A percentile compares a stretch with the other conserved stretches of the same genome.
Evolutionary conservation across 768 basidiomycete species (phyloP).

Genomic region (Boletus eberwhitei): DNA sequence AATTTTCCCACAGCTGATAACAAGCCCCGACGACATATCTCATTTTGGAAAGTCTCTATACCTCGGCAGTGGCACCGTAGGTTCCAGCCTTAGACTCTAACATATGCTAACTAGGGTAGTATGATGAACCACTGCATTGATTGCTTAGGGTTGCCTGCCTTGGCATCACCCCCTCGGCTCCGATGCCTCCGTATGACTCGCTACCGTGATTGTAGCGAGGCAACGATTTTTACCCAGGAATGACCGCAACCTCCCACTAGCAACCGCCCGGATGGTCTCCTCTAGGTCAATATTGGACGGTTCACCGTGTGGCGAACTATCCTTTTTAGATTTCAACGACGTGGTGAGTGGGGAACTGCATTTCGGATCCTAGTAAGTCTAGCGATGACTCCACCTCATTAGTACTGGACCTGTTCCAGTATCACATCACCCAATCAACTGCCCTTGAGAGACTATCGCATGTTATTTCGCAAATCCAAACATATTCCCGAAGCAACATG

Average conservation of each 20-base stretch:
- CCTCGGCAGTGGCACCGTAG: not conserved
- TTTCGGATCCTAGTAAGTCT: not conserved
- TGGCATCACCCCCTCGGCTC: not conserved
- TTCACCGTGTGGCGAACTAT: not conserved
- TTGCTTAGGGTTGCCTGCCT: no score
- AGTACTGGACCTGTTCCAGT: not conserved
- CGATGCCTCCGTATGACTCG: not conserved
- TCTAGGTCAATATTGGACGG: not conserved
- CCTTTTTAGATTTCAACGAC: conserved; percentile 7
- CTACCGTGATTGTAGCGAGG: not conserved
- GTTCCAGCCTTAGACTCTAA: not conserved
- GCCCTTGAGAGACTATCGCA: conserved; percentile 1
- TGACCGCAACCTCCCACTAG: not conserved
- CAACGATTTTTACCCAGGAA: not conserved
- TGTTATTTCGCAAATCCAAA: conserved; percentile 2
- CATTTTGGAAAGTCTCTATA: conserved; percentile 17
- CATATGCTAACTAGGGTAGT: not conserved
- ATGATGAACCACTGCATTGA: no score
- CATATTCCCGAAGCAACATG: not conserved
- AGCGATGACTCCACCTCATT: not conserved
- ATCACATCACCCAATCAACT: conserved; percentile 9
- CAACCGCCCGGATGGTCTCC: not conserved
- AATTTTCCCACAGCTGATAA: conserved; percentile 7
- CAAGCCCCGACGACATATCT: conserved; percentile 20
- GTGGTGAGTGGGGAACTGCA: conserved; percentile 6